These are phyloP conservation scores for Ophiocordyceps australis DNA, from an alignment of 2,329 filamentous ascomycete genomes.

Conservation along the genomic window DNA sequence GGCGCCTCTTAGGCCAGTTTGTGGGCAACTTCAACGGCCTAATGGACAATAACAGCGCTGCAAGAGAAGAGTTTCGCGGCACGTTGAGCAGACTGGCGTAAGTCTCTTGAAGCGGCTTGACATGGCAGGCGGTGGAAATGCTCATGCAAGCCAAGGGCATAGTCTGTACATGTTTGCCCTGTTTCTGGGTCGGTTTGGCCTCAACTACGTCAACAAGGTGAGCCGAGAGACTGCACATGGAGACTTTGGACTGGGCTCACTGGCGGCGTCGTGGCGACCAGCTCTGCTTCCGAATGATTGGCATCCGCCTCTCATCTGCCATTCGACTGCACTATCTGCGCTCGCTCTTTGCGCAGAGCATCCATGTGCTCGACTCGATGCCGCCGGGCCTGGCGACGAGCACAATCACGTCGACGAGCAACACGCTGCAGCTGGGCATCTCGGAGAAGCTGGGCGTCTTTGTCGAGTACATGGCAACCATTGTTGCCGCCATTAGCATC, in stretches of 20 bases:
- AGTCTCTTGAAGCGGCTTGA: constrained; percentile 5
- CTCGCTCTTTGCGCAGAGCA: constrained; percentile 43
- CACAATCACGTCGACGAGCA: constrained; percentile 46
- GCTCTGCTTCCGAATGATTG: constrained; percentile 43
- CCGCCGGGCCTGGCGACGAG: constrained; percentile 40
- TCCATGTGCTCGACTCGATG: constrained; percentile 50
- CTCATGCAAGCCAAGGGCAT: no score
- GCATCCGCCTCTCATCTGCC: constrained; percentile 40
- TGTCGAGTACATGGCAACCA: constrained; percentile 33
- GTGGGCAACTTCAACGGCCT: constrained; percentile 29
- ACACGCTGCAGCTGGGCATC: constrained; percentile 45
- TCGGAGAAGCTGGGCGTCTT: constrained; percentile 44
- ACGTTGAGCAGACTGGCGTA: constrained; percentile 26
- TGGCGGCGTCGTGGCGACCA: no score
- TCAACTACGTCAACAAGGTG: constrained; percentile 44
- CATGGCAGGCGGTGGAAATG: no score
- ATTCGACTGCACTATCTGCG: constrained; percentile 47
- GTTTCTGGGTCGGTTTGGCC: constrained; percentile 45
- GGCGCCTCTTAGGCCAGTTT: constrained; percentile 15
- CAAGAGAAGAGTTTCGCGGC: constrained; percentile 18
- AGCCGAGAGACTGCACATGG: background rate
- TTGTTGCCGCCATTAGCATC: constrained; percentile 32
- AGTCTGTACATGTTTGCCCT: constrained; percentile 53
- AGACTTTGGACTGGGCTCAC: background rate
- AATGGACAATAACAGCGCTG: constrained; percentile 11